Percentiles rank a stretch among this genome's conserved stretches.
Evolutionary conservation across 805 yeast species (phyloP).

Genomic region (Yarrowia keelungensis): DNA sequence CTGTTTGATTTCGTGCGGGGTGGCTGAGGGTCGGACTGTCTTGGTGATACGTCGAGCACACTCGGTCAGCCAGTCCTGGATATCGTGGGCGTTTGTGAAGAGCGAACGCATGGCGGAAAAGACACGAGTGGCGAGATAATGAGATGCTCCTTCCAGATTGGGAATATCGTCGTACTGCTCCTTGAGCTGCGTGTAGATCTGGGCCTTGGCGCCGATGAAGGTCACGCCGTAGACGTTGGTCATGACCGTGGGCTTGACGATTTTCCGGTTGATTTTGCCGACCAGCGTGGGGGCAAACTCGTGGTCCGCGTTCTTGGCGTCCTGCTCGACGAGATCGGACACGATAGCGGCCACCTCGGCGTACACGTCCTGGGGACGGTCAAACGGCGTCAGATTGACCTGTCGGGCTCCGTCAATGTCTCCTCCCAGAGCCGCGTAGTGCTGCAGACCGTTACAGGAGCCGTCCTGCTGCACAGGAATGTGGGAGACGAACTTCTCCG

Average conservation of each 20-base stretch:
- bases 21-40: constrained; percentile 73
- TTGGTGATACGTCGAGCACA: constrained; percentile 82
- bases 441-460: constrained; percentile 72
- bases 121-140: constrained; percentile 77
- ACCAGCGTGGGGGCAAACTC: constrained; percentile 54
- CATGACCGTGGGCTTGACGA: constrained; percentile 97
- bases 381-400: constrained; percentile 64
- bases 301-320: constrained; percentile 48
- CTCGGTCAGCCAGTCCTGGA: constrained; percentile 95
- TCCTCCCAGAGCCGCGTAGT: constrained; percentile 75
- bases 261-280: constrained; percentile 77
- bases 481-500: constrained; percentile 58
- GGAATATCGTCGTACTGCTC: constrained; percentile 53
- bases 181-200: constrained; percentile 78
- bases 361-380: constrained; percentile 68
- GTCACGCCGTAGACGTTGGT: constrained; percentile 98
- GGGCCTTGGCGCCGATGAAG: constrained; percentile 88
- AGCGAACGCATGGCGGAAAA: constrained; percentile 84
- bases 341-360: constrained; percentile 62
- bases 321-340: constrained; percentile 55
- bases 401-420: constrained; percentile 69
- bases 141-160: constrained; percentile 58
- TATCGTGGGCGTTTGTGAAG: constrained; percentile 89
- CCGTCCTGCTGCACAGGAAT: constrained; percentile 72
- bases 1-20: constrained; percentile 42